A percentile compares a stretch with the other conserved stretches of the same genome.
Conservation (phyloP, 1,284 basidiomycete genomes). For the Schizophyllum commune region DNA sequence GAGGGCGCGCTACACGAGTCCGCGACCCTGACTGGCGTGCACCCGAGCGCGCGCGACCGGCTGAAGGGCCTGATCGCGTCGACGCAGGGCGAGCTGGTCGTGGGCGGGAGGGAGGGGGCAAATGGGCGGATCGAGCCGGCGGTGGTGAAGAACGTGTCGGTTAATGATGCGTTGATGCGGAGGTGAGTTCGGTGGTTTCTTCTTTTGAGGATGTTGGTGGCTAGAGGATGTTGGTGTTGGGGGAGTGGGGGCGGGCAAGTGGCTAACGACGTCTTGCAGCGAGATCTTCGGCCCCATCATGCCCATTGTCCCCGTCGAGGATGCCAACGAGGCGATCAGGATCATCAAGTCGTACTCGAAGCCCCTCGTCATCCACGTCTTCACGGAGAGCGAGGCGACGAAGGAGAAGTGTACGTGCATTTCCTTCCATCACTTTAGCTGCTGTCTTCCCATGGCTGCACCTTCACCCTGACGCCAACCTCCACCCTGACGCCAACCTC, state of each 20-base stretch:
- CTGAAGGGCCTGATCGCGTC: slow-evolving; percentile 55
- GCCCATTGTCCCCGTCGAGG: slow-evolving; percentile 69
- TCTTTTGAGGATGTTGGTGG: background rate
- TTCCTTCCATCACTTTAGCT: slow-evolving; percentile 50
- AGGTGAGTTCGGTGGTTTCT: slow-evolving; percentile 39
- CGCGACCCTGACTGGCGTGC: slow-evolving; percentile 30
- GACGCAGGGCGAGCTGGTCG: slow-evolving; percentile 64
- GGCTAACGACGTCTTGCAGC: slow-evolving; percentile 18
- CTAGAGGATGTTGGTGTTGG: too few relatives aligned
- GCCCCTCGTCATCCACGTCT: background rate
- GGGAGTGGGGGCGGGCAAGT: too few relatives aligned
- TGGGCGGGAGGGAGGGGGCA: slow-evolving; percentile 64
- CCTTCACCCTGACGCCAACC: background rate
- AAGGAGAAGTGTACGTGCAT: slow-evolving; percentile 75
- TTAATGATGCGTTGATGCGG: slow-evolving; percentile 66
- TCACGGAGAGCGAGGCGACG: slow-evolving; percentile 48
- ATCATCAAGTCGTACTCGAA: slow-evolving; percentile 47
- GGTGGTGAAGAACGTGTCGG: slow-evolving; percentile 52
- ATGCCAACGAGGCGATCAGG: slow-evolving; percentile 64
- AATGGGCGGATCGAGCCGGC: slow-evolving; percentile 58
- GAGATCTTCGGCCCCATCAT: slow-evolving; percentile 77
- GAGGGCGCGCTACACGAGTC: slow-evolving; percentile 35
- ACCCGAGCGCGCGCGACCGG: slow-evolving; percentile 46
- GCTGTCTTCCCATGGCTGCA: background rate
- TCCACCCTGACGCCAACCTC: too few relatives aligned